Percentiles rank a stretch among this genome's conserved stretches.
Conservation (phyloP, 164 flowering plant species). For the Protea cynaroides region DNA sequence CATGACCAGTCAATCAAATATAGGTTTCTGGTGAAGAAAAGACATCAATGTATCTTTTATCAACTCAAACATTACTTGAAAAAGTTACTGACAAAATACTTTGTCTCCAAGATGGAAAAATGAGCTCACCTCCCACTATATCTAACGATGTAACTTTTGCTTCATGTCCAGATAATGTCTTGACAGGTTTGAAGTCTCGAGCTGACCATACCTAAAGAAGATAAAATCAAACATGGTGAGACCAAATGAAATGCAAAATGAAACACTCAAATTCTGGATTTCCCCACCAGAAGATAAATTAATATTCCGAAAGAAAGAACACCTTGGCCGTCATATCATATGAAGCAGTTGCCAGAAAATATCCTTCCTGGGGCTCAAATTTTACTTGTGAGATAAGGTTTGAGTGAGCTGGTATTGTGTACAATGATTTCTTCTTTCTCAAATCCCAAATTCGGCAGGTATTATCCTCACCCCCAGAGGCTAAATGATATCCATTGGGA, state of each 20-base stretch:
- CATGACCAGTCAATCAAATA: neutral
- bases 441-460: constrained; percentile 95
- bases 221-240: neutral
- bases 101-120: neutral
- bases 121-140: constrained; percentile 56
- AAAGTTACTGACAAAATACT: too few relatives aligned
- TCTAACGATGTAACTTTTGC: constrained; percentile 80
- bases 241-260: neutral
- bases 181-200: constrained; percentile 83
- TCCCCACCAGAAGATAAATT: neutral
- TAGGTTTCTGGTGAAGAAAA: neutral
- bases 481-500: constrained; percentile 94
- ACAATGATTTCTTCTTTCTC: constrained; percentile 73
- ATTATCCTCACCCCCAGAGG: constrained; percentile 93
- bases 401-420: constrained; percentile 87
- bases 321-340: constrained; percentile 96
- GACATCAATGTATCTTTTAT: neutral
- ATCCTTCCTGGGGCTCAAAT: constrained; percentile 95
- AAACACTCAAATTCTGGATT: neutral
- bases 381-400: constrained; percentile 90
- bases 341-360: constrained; percentile 78
- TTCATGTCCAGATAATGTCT: constrained; percentile 85
- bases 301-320: neutral
- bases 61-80: too few relatives aligned
- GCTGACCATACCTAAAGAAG: constrained; percentile 83